Percentiles rank a stretch among this genome's conserved stretches.
These are phyloP conservation scores for Phytophthora foliorum DNA, from an alignment of 352 stramenopile species.

Conservation along the genomic window DNA sequence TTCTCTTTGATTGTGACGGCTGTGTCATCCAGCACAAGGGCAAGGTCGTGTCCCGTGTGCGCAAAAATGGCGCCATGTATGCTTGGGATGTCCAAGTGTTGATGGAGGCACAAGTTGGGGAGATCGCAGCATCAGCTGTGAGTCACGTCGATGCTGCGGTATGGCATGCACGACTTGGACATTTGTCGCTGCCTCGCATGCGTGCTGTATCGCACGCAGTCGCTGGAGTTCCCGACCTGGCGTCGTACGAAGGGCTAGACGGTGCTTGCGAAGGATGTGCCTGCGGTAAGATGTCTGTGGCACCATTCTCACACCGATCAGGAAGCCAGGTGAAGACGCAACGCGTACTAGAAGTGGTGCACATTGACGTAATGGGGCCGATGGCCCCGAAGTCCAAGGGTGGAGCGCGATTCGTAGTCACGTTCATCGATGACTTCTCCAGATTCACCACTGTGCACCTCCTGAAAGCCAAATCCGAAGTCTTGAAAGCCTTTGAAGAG, in stretches of 20 bases:
- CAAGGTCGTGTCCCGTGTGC: not conserved
- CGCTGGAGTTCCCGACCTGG: slow-evolving; percentile 1
- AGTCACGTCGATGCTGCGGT: not conserved
- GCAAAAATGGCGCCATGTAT: slow-evolving; percentile 7
- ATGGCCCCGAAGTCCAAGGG: slow-evolving; percentile 16
- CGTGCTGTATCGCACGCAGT: not conserved
- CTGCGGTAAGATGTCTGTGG: slow-evolving; percentile 20
- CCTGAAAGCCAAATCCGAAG: slow-evolving; percentile 11
- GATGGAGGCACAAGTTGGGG: not conserved
- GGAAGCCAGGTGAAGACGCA: slow-evolving; percentile 20
- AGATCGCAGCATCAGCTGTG: slow-evolving; percentile 7
- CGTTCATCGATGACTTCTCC: slow-evolving; percentile 34
- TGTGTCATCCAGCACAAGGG: slow-evolving; percentile 10
- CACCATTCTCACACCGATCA: slow-evolving; percentile 8
- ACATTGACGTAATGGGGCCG: slow-evolving; percentile 33
- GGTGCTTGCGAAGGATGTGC: slow-evolving; percentile 29
- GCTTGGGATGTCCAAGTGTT: slow-evolving; percentile 9
- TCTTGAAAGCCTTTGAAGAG: slow-evolving; percentile 7
- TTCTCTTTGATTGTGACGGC: slow-evolving; percentile 14
- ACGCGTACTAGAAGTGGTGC: slow-evolving; percentile 8
- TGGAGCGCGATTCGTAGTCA: slow-evolving; percentile 22
- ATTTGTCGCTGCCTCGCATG: slow-evolving; percentile 14
- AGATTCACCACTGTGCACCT: slow-evolving; percentile 15
- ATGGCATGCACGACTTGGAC: slow-evolving; percentile 29
- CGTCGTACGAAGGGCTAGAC: not conserved